These are phyloP conservation scores for Penicillium turbatum DNA, from an alignment of 495 filamentous ascomycete species.

Conservation along the genomic window DNA sequence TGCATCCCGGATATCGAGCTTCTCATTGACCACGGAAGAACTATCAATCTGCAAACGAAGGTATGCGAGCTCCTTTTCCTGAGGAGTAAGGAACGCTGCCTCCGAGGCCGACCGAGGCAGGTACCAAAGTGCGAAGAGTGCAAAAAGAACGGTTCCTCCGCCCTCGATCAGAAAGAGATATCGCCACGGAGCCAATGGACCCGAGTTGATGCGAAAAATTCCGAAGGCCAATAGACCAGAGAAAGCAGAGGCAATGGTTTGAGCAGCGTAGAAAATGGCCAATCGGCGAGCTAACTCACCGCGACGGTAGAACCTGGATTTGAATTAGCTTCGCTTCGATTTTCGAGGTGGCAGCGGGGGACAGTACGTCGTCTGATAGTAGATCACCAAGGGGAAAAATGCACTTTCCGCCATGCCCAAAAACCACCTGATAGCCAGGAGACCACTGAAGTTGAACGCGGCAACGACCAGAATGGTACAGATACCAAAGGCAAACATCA, in stretches of 20 bases:
- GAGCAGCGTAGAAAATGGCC: conserved; percentile 67
- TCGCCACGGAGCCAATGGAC: conserved; percentile 53
- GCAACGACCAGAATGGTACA: conserved; percentile 53
- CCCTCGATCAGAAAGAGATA: conserved; percentile 76
- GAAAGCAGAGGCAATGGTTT: conserved; percentile 62
- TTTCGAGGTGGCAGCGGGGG: no score
- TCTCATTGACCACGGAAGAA: conserved; percentile 64
- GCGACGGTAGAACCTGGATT: conserved; percentile 40
- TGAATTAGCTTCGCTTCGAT: no score
- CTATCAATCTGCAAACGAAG: conserved; percentile 67
- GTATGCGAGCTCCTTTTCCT: conserved; percentile 63
- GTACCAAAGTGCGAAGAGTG: conserved; percentile 61
- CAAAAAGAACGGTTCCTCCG: conserved; percentile 55
- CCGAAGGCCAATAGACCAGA: conserved; percentile 64
- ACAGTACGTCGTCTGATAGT: conserved; percentile 50
- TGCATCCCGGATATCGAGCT: conserved; percentile 59
- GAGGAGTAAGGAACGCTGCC: conserved; percentile 55
- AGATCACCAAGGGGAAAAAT: conserved; percentile 58
- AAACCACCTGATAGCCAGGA: conserved; percentile 43
- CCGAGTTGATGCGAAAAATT: conserved; percentile 59
- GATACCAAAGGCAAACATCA: conserved; percentile 62
- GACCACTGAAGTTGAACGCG: conserved; percentile 51
- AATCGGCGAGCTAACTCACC: conserved; percentile 65
- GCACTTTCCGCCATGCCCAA: conserved; percentile 57
- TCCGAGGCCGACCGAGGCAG: conserved; percentile 58